Evolutionary conservation across 805 yeast species (phyloP), one percentile per base, ranked within the genome.

Genomic region (Blastobotrys americana): DNA sequence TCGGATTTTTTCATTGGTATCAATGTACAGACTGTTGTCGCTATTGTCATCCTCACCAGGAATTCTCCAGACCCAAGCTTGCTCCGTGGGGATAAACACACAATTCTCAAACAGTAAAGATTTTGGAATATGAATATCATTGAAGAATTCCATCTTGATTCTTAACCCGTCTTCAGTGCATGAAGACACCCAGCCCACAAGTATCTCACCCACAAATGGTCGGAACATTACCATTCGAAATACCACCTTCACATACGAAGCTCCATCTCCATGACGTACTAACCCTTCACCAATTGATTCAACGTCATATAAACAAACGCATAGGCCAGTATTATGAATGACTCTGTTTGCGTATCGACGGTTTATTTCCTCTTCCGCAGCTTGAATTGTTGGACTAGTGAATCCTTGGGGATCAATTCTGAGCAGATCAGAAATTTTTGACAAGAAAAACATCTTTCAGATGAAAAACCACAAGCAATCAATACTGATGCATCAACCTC

Each of bases 31-130:
- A 2, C 80, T 93, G 48, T 77, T 83, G 47, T 78, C 84, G n/a
- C n/a, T n/a, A 25, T 25, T 25, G 31, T 13, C 31, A 44, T 69
- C 76, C 5, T 42, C 44, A 3, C 44, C 51, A 4, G 44, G 42
- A 49, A 75, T 71, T 43, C 78, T 76, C 98, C 98, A 93, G 35
- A 89, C 80, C 98, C 98, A 93, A 9, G 96, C 96, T 59, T 82
- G 85, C 51, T 93, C 98, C 35, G 74, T 78, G 1, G 83, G 60
- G 2, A 64, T 55, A 69, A 74, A 86, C 48, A 68, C 73, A 60
- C 87, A 78, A 28, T 76, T 75, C 57, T 89, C 96, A 60, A 93
- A 93, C 37, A 93, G 65, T 69, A 83, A 73, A 42, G 79, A 71
- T 54, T 81, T 81, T 5, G 97, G 97, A 48, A 93, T 82, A 62